Base-by-base conservation (phyloP, 306 rosid genomes). In the Argentina anserina region DNA sequence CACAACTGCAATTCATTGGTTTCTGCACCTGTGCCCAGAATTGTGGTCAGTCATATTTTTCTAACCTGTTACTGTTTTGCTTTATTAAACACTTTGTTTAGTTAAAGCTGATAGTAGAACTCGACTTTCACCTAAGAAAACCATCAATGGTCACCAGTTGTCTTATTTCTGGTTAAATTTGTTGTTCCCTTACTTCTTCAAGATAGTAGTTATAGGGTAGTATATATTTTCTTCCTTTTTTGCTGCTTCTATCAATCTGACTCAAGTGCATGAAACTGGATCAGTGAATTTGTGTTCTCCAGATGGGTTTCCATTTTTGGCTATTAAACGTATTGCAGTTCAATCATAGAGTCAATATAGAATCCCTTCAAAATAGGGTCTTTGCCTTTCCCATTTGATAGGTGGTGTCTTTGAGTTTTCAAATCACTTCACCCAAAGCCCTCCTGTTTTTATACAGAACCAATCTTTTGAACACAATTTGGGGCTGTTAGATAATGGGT, bases 401-500 rank as follows among this genome's bases (percentile, higher is more conserved):
- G 12, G 34, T 26, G 12, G 34, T 26, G 62, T 26, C 18, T 25
- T 55, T 42, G 39, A 41, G 17, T 73, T 63, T 26, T 36, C 8
- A 62, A 15, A 46, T 42, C 9, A 53, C 11, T 7, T 65, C 5
- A 2, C 49, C 70, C 18, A 33, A n/a, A 62, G 33, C 72, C 39
- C 56, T 26, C 67, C 29, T 53, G 18, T 55, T 43, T 13, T 75
- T n/a, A 15, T 25, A 31, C 20, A 67, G 67, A 41, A 28, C 7
- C 50, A 34, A 20, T 0, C 41, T 53, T 50, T 28, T 49, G 65
- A 50, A 36, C 29, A 33, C 62, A 63, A 25, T 15, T 56, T 21
- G 34, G 34, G 34, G 64, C 42, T 26, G 72, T 53, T 31, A 13
- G 28, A 41, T 26, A n/a, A 75, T 75, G 79, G 79, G 47, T 75